Conservation (phyloP, 345 rosid species). For the Conringia planisiliqua region DNA sequence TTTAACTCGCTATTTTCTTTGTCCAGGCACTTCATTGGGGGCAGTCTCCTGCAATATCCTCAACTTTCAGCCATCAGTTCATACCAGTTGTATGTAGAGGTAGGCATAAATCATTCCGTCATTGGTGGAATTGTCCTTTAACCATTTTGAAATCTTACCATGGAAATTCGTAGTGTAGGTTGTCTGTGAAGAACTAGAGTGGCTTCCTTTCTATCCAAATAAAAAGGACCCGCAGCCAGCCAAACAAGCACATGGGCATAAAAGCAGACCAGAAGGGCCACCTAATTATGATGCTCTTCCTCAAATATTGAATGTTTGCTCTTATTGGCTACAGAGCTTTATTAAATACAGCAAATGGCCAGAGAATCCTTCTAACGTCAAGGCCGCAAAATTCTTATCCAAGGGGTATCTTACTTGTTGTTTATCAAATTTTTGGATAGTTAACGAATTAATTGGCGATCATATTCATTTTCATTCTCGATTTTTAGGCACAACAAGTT, state of each 20-base stretch:
- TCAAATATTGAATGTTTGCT: conserved; percentile 65
- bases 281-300: conserved; percentile 79
- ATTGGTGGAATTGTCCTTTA: conserved; percentile 8
- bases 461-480: conserved; percentile 7
- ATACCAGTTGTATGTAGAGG: conserved; percentile 97
- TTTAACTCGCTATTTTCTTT: conserved; percentile 18
- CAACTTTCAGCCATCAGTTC: conserved; percentile 94
- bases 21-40: conserved; percentile 83
- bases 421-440: not conserved
- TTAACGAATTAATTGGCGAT: not conserved
- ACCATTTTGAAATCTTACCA: conserved; percentile 1
- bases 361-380: conserved; percentile 78
- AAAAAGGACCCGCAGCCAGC: conserved; percentile 27
- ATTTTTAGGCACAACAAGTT: conserved; percentile 73
- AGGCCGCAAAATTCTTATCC: conserved; percentile 83
- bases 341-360: conserved; percentile 95
- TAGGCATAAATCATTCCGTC: conserved; percentile 37
- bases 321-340: conserved; percentile 93
- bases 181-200: conserved; percentile 93
- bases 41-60: conserved; percentile 87
- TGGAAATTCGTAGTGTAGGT: conserved; percentile 51
- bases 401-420: conserved; percentile 55
- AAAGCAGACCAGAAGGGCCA: conserved; percentile 53
- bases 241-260: conserved; percentile 54
- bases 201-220: conserved; percentile 81